These are phyloP conservation scores for Zopfochytrium polystomum DNA, from an alignment of 371 early-diverging fungal species.

Conservation along the genomic window DNA sequence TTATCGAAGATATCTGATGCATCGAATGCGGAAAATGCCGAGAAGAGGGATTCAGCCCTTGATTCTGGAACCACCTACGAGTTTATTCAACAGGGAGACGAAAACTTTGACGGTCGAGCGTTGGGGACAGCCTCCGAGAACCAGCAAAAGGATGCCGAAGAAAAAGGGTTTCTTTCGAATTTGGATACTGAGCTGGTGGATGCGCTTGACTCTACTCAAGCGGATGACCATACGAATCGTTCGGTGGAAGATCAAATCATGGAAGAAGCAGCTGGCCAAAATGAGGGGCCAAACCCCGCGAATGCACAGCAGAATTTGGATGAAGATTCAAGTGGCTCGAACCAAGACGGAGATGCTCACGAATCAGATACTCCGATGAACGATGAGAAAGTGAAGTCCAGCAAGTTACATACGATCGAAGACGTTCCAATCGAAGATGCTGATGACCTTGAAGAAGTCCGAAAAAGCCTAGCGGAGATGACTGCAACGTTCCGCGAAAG, in stretches of 20 bases:
- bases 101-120: conserved; percentile 16
- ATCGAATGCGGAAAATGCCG: not conserved
- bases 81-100: conserved; percentile 8
- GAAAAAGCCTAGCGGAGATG: conserved; percentile 49
- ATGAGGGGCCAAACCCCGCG: not conserved
- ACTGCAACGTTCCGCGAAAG: conserved; percentile 53
- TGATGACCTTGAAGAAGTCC: conserved; percentile 44
- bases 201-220: not conserved
- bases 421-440: conserved; percentile 14
- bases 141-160: not conserved
- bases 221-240: not conserved
- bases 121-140: not conserved
- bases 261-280: no score
- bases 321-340: not conserved
- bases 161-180: not conserved
- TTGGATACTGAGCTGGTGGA: not conserved
- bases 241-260: no score
- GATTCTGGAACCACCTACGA: not conserved
- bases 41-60: not conserved
- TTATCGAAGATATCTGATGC: not conserved
- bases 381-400: not conserved
- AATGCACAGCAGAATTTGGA: not conserved
- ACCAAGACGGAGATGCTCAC: not conserved
- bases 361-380: not conserved
- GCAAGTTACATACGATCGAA: conserved; percentile 11